Base-by-base conservation (phyloP, 495 filamentous ascomycete genomes). In the Rostrohypoxylon terebratum region DNA sequence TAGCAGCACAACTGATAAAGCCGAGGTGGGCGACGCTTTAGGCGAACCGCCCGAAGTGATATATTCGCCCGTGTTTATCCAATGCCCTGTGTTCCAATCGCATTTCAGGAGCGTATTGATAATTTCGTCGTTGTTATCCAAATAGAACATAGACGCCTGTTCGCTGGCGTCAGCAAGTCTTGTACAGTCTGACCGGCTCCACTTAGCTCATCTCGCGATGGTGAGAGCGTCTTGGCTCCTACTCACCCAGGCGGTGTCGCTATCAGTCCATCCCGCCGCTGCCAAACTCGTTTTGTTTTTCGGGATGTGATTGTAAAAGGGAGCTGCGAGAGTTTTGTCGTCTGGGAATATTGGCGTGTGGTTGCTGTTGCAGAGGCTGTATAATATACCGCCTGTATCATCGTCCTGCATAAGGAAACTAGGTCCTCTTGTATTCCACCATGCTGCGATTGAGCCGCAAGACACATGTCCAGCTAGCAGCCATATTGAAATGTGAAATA, bases 91-190 rank as follows among this genome's bases (percentile, higher is more conserved):
- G 31, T 44, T 59, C 63, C 50, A 66, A 54, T 79, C 65, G 63
- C 77, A 79, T 65, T 66, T 68, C 58, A 75, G 60, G 6, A 79
- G 40, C 53, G 77, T 59, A 63, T 72, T 74, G 72, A 79, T 71
- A 33, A 79, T 75, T 10, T 76, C 63, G 42, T 79, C 68, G 71
- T 75, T 75, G 44, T 71, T 71, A 47, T 75, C 70, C 57, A 77
- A 60, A 66, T 77, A 79, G 68, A 79, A 79, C 6, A 79, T 62
- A 1, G 75, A 77, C 7, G 75, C 68, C 72, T 76, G 31, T 53
- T 33, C 16, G 63, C 59, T 71, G 63, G 68, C 63, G 71, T 76
- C 71, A 76, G 74, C 74, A 66, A 59, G 14, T 48, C 36, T 60
- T 58, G 42, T 53, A 57, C 57, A 34, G n/a, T 45, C 14, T 54